phyloP scores from a whole-genome alignment of 2,329 filamentous ascomycete genomes.

The Fusarium irregulare region DNA sequence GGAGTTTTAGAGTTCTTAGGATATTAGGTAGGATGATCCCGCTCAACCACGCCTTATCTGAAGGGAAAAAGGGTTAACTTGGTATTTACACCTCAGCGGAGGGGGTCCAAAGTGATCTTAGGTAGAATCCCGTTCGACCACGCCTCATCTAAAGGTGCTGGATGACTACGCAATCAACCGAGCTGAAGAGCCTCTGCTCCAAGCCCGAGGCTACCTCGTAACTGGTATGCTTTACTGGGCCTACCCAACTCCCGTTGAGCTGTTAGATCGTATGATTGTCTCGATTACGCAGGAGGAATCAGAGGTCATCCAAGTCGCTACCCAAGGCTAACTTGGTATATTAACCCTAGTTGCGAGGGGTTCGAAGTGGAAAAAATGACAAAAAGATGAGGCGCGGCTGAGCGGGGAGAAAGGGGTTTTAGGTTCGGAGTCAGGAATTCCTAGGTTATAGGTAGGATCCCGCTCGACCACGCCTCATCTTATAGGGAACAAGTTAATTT shows the following conservation, averaged over 20 bases:
- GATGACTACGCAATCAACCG: slow-evolving; percentile 80
- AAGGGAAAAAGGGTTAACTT: too few species aligned
- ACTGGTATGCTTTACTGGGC: slow-evolving; percentile 82
- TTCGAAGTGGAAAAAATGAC: background rate
- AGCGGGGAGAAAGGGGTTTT: too few species aligned
- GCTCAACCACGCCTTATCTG: too few species aligned
- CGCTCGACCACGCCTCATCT: too few species aligned
- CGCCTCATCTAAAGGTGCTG: slow-evolving; percentile 54
- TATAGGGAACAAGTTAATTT: background rate
- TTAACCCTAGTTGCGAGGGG: slow-evolving; percentile 58
- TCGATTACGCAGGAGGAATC: slow-evolving; percentile 80
- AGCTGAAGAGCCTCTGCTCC: slow-evolving; percentile 77
- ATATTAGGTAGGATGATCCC: too few species aligned
- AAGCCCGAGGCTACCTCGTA: slow-evolving; percentile 87
- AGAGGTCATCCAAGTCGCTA: slow-evolving; percentile 88
- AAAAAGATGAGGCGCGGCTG: too few species aligned
- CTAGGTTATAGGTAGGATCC: too few species aligned
- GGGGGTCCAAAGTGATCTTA: too few species aligned
- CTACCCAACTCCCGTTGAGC: slow-evolving; percentile 69
- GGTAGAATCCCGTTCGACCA: too few species aligned
- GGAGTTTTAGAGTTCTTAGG: too few species aligned
- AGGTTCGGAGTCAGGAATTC: too few species aligned
- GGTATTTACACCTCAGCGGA: slow-evolving; percentile 55
- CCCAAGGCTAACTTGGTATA: too few species aligned
- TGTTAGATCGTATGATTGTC: slow-evolving; percentile 79